These are phyloP conservation scores for Cokeromyces recurvatus DNA, from an alignment of 371 early-diverging fungal species.

Conservation along the genomic window DNA sequence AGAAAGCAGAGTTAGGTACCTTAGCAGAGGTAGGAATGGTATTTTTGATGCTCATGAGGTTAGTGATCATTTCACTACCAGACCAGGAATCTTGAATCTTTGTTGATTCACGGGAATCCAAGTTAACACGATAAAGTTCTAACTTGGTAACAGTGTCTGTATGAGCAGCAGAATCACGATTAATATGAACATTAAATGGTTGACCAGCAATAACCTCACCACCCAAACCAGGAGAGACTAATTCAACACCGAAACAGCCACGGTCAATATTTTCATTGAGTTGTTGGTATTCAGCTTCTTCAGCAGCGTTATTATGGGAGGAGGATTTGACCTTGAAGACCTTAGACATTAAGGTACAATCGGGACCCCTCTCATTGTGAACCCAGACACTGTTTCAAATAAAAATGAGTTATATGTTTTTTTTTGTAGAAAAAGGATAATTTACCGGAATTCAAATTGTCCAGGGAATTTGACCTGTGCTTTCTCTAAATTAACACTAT, in stretches of 20 bases:
- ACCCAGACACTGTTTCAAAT: constrained; percentile 31
- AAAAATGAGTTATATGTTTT: not conserved
- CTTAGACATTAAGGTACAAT: constrained; percentile 50
- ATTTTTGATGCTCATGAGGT: constrained; percentile 40
- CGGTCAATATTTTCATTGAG: constrained; percentile 34
- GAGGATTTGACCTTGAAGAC: constrained; percentile 38
- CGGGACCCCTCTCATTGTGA: constrained; percentile 38
- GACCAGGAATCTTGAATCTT: constrained; percentile 33
- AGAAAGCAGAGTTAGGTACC: constrained; percentile 34
- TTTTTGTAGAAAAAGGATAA: not conserved
- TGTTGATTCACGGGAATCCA: constrained; percentile 27
- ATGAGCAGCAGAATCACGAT: constrained; percentile 41
- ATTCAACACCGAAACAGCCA: constrained; percentile 46
- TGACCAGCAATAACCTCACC: constrained; percentile 19
- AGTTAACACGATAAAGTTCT: constrained; percentile 34
- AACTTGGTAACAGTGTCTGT: constrained; percentile 22
- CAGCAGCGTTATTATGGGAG: constrained; percentile 35
- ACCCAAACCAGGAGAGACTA: constrained; percentile 30
- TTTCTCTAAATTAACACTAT: constrained; percentile 41
- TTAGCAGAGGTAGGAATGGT: constrained; percentile 20
- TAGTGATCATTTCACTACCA: constrained; percentile 19
- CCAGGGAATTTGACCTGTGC: constrained; percentile 34
- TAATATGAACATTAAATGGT: constrained; percentile 26
- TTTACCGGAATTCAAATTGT: constrained; percentile 48
- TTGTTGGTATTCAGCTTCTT: constrained; percentile 21